These are phyloP conservation scores for Akanthomyces muscarius DNA, from an alignment of 2,329 filamentous ascomycete genomes.

Conservation along the genomic window DNA sequence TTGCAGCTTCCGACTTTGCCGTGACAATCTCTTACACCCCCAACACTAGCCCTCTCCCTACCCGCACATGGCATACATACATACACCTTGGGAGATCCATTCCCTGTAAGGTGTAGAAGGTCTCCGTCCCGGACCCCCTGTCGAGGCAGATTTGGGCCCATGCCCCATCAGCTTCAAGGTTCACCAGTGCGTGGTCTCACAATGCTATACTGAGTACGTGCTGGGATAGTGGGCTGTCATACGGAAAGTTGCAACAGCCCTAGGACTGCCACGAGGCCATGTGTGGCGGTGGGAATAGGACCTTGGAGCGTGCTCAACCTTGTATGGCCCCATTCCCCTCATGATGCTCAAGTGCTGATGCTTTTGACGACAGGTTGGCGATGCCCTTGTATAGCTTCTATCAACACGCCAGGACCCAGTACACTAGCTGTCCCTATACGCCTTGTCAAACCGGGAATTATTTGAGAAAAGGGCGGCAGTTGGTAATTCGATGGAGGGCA, in stretches of 20 bases:
- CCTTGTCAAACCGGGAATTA: background rate
- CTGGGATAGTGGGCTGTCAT: background rate
- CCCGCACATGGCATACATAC: background rate
- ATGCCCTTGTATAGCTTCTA: background rate
- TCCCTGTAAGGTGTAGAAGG: background rate
- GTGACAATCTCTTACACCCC: slow-evolving; percentile 1
- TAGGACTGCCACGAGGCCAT: background rate
- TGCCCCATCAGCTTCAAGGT: background rate
- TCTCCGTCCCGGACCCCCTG: slow-evolving; percentile 9
- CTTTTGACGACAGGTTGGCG: background rate
- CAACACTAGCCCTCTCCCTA: background rate
- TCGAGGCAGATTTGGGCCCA: slow-evolving; percentile 9
- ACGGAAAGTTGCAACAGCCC: background rate
- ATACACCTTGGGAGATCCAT: slow-evolving; percentile 1
- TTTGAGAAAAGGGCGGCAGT: background rate
- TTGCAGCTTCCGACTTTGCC: slow-evolving; percentile 6
- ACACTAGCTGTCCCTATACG: background rate
- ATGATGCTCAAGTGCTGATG: slow-evolving; percentile 7
- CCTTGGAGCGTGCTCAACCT: background rate
- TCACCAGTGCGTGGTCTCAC: too few relatives aligned
- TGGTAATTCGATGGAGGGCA: background rate
- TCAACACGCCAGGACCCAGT: background rate
- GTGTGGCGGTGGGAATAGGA: background rate
- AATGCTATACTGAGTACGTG: too few relatives aligned
- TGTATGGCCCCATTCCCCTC: background rate